Conservation (phyloP, 495 filamentous ascomycete species). For the Xanthoparmelia taractica region DNA sequence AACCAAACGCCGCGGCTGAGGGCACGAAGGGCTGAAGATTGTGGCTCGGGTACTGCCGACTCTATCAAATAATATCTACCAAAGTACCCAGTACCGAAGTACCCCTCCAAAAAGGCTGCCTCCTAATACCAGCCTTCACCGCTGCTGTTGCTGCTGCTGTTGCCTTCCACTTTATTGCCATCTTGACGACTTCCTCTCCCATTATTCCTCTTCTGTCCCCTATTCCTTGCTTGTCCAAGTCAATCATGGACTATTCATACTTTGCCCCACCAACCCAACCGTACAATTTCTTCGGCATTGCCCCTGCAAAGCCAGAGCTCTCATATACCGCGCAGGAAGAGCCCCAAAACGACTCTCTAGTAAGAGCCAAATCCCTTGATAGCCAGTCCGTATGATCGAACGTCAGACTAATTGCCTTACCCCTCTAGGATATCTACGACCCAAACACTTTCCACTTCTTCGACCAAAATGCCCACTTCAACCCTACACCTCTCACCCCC, state of each 20-base stretch:
- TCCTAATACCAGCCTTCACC: neutral
- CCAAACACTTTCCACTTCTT: constrained; percentile 33
- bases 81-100: neutral
- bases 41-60: neutral
- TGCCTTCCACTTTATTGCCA: neutral
- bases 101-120: neutral
- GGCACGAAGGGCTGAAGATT: neutral
- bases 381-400: no score
- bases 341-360: constrained; percentile 20
- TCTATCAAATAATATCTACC: no score
- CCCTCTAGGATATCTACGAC: constrained; percentile 21
- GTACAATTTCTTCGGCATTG: constrained; percentile 23
- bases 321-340: constrained; percentile 25
- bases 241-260: constrained; percentile 27
- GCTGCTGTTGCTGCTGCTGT: neutral
- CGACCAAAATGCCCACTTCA: constrained; percentile 34
- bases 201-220: neutral
- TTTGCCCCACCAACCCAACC: constrained; percentile 21
- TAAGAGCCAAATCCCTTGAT: constrained; percentile 12
- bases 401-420: neutral
- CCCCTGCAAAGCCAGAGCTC: constrained; percentile 17
- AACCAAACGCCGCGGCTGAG: constrained; percentile 3
- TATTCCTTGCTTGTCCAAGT: neutral
- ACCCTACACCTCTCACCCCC: constrained; percentile 31
- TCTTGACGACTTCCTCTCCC: neutral